These are phyloP conservation scores for Elaphomyces granulatus DNA, from an alignment of 495 filamentous ascomycete genomes.

Conservation along the genomic window DNA sequence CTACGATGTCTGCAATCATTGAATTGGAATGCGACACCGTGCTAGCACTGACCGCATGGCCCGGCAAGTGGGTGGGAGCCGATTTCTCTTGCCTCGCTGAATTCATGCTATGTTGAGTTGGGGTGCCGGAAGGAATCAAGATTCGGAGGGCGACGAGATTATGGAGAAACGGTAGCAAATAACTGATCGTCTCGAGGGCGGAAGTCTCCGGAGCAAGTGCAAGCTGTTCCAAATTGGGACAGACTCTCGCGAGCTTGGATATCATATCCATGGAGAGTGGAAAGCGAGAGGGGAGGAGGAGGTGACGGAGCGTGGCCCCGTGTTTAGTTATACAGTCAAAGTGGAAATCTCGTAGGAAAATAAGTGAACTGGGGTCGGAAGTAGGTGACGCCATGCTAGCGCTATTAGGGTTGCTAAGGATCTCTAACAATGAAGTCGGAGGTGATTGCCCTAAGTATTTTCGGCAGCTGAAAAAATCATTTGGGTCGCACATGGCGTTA, in stretches of 20 bases:
- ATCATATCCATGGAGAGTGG: constrained; percentile 34
- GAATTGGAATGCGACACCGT: not conserved
- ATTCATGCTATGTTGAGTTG: not conserved
- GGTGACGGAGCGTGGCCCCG: constrained; percentile 36
- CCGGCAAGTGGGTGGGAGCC: not conserved
- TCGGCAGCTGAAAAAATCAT: constrained; percentile 19
- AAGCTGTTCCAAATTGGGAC: constrained; percentile 46
- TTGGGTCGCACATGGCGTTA: constrained; percentile 18
- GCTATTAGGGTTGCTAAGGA: constrained; percentile 7
- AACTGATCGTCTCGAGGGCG: constrained; percentile 27
- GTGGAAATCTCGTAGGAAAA: constrained; percentile 30
- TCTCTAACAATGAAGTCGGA: constrained; percentile 9
- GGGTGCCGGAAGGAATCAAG: constrained; percentile 20
- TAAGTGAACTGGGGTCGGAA: constrained; percentile 15
- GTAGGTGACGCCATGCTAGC: constrained; percentile 8
- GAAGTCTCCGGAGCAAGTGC: constrained; percentile 32
- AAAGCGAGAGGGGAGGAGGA: constrained; percentile 45
- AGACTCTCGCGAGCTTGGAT: constrained; percentile 35
- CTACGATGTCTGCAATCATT: constrained; percentile 22
- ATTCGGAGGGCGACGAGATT: constrained; percentile 31
- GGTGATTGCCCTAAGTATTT: constrained; percentile 8
- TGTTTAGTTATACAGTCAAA: constrained; percentile 34
- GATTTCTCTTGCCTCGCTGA: not conserved
- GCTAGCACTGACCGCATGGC: too few relatives aligned
- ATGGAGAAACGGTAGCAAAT: constrained; percentile 35